Percentiles rank a stretch among this genome's conserved stretches.
phyloP scores from a whole-genome alignment of 352 stramenopile genomes.

The Phytophthora aleatoria region DNA sequence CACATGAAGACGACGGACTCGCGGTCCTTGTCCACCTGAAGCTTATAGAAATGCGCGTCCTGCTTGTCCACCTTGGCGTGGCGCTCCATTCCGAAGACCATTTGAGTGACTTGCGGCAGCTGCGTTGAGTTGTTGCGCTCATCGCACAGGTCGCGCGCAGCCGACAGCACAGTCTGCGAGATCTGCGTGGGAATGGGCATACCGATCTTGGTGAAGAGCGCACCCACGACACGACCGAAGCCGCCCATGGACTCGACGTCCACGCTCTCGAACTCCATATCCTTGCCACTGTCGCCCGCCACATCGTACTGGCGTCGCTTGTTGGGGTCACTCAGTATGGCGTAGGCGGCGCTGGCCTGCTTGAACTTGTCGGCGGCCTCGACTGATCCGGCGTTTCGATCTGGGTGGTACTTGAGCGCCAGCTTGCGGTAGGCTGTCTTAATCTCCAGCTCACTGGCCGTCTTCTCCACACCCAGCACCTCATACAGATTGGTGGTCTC shows the following conservation, averaged over 20 bases:
- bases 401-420: slow-evolving; percentile 90
- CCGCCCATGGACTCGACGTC: slow-evolving; percentile 86
- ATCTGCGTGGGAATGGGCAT: slow-evolving; percentile 90
- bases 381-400: slow-evolving; percentile 82
- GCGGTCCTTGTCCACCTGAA: slow-evolving; percentile 72
- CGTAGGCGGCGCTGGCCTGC: slow-evolving; percentile 83
- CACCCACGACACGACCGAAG: slow-evolving; percentile 82
- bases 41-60: slow-evolving; percentile 88
- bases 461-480: slow-evolving; percentile 90
- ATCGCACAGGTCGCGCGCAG: slow-evolving; percentile 77
- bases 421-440: slow-evolving; percentile 90
- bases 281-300: slow-evolving; percentile 69
- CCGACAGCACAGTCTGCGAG: slow-evolving; percentile 82
- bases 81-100: slow-evolving; percentile 76
- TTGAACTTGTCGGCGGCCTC: slow-evolving; percentile 88
- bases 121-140: slow-evolving; percentile 70
- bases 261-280: slow-evolving; percentile 82
- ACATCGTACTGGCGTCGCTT: slow-evolving; percentile 89
- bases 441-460: slow-evolving; percentile 89
- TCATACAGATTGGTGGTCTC: slow-evolving; percentile 83
- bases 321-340: slow-evolving; percentile 86
- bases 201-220: slow-evolving; percentile 90
- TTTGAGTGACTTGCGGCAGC: slow-evolving; percentile 58
- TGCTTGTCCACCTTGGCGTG: slow-evolving; percentile 86
- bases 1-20: slow-evolving; percentile 86